Base-by-base conservation (phyloP, 257 asterid genomes). In the Przewalskia tangutica region DNA sequence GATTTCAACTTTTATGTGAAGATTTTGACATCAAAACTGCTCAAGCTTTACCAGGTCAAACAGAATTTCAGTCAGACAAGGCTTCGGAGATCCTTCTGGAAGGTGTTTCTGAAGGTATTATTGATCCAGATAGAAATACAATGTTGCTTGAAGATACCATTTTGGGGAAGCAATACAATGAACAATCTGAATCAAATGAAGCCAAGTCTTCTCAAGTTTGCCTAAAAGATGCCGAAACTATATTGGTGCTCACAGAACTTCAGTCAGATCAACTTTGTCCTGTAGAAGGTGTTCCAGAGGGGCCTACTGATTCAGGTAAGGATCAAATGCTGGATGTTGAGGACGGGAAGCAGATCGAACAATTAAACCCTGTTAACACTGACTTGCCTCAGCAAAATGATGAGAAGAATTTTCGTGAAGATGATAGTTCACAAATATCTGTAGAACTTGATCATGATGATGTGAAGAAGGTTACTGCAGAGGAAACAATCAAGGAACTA, bases 1-100 rank as follows among this genome's bases (percentile, higher is more conserved):
- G 99, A 85, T 95, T 95, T 87, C 97, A 95, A 89, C 98, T 94
- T 71, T 77, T 95, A 60, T 95, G 98, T 81, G 86, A 88, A 85
- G 98, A 95, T 87, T 82, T 92, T 82, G 88, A 91, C 81, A 84
- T 95, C 64, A 89, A 91, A 84, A 87, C 83, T 81, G 85, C 86
- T 53, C 93, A 89, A 82, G 83, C 89, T 86, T 68, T 50, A 77
- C 85, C 91, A 46, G 85, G 85, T 36, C 80, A 84, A 77, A 80
- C 87, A 73, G 92, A 86, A 80, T 87, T 76, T 83, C 90, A 84
- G 73, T 79, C 93, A 81, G 68, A 85, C 86, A 89, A 71, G 86
- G 90, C 63, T 82, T 77, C 63, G 8, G 90, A 82, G 81, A 89
- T 84, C 82, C 84, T 86, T 10, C 63, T 73, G 62, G 88, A 86